Base-by-base conservation (phyloP, 441 rosid genomes). In the Jatropha podagrica region DNA sequence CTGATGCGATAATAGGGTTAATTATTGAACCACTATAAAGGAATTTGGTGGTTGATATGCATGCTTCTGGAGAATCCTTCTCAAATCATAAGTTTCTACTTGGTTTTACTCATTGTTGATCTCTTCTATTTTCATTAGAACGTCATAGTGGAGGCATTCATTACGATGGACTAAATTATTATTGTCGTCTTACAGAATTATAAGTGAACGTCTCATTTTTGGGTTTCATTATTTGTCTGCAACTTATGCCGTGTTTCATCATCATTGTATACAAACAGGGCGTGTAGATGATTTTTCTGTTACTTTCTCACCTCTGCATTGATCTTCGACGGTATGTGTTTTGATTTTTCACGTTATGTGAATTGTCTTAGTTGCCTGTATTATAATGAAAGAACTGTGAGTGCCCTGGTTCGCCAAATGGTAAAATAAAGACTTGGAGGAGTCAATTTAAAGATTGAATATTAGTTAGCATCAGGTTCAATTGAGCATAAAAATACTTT, bases 21-120 rank as follows among this genome's bases (percentile, higher is more conserved):
- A 41, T 71, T 65, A 67, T 65, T 72, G 76, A 74, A 68, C 59
- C 62, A 41, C 69, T 26, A 44, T 65, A 60, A n/a, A 56, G 80
- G 70, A 65, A 60, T 70, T 74, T 71, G 13, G 18, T 46, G 67
- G 71, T 61, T 71, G 32, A 65, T 76, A 26, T 71, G 72, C 68
- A 68, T 78, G 72, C 74, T 69, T 76, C 69, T 71, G 10, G 62
- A 38, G 72, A 48, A 71, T 71, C 65, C 61, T 46, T 42, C 76
- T 51, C 63, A 72, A 72, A 75, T 65, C 64, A 69, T 69, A 75
- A 74, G 44, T 32, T 49, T 65, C 38, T 37, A 66, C 46, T 51
- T 51, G 37, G 52, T 65, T 49, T 74, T 9, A 27, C 8, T 27
- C 52, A 0, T 56, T 49, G 7, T 76, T 38, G 69, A 58, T 41